phyloP scores from a whole-genome alignment of 371 early-diverging fungal species.

The Capillidium rhysosporum region DNA sequence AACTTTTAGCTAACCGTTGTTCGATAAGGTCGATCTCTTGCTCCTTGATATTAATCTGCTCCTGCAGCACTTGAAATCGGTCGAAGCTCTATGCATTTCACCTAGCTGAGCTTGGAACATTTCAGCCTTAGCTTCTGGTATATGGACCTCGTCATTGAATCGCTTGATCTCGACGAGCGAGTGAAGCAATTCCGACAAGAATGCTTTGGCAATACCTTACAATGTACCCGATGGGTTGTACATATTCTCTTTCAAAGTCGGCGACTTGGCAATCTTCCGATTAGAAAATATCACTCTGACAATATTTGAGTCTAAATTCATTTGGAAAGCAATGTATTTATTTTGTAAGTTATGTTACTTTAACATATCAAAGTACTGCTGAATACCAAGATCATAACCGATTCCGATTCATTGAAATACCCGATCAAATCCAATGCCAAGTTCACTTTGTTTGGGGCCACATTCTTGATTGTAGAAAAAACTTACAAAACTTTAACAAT shows the following conservation, averaged over 20 bases:
- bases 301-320: conserved; percentile 40
- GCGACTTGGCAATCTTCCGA: conserved; percentile 57
- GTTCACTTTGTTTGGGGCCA: conserved; percentile 67
- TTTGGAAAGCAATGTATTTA: background rate
- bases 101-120: conserved; percentile 22
- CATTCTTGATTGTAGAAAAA: conserved; percentile 38
- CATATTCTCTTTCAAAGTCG: conserved; percentile 95
- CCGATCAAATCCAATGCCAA: conserved; percentile 67
- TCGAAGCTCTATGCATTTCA: conserved; percentile 17
- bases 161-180: conserved; percentile 43
- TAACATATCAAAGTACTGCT: conserved; percentile 81
- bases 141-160: conserved; percentile 24
- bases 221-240: conserved; percentile 97
- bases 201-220: conserved; percentile 84
- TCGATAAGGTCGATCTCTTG: conserved; percentile 52
- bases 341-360: conserved; percentile 12
- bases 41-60: conserved; percentile 39
- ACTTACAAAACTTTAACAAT: conserved; percentile 13
- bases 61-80: conserved; percentile 22
- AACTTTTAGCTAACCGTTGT: conserved; percentile 44
- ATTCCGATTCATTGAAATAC: conserved; percentile 48
- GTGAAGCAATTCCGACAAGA: conserved; percentile 45
- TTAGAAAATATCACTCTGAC: conserved; percentile 83
- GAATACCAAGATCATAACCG: conserved; percentile 92
- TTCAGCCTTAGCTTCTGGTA: conserved; percentile 20